These are phyloP conservation scores for Beauveria brongniartii DNA, from an alignment of 2,329 filamentous ascomycete genomes.

Conservation along the genomic window DNA sequence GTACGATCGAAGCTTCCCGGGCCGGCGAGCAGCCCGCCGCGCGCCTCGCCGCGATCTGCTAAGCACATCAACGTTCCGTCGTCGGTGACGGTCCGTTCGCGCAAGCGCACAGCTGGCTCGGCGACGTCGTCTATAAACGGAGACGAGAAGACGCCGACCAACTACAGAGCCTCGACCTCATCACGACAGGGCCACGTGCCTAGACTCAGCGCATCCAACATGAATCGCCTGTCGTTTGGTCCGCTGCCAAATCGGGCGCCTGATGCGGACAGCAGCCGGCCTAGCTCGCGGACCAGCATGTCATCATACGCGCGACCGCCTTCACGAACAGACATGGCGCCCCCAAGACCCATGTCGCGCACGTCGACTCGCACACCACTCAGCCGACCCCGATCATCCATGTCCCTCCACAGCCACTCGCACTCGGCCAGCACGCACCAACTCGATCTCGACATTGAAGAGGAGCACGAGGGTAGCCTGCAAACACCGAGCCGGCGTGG, in stretches of 20 bases:
- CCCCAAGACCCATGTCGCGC: constrained; percentile 56
- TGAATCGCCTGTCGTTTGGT: constrained; percentile 56
- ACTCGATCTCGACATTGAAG: constrained; percentile 40
- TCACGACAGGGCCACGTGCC: constrained; percentile 43
- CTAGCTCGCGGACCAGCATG: constrained; percentile 64
- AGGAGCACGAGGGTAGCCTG: constrained; percentile 32
- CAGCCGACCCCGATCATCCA: constrained; percentile 62
- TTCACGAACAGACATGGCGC: constrained; percentile 46
- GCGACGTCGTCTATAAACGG: constrained; percentile 40
- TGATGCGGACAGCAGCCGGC: constrained; percentile 43
- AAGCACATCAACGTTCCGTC: constrained; percentile 40
- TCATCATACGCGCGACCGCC: constrained; percentile 46
- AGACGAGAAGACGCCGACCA: constrained; percentile 44
- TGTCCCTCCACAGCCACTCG: constrained; percentile 53
- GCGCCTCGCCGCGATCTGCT: constrained; percentile 61
- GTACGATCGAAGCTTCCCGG: constrained; percentile 87
- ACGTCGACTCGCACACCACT: constrained; percentile 59
- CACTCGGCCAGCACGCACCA: constrained; percentile 51
- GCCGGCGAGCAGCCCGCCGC: constrained; percentile 68
- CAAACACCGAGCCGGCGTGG: constrained; percentile 49
- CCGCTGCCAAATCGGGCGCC: constrained; percentile 50
- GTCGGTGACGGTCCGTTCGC: constrained; percentile 57
- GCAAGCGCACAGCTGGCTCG: constrained; percentile 58
- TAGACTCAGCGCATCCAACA: constrained; percentile 53
- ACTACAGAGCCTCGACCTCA: constrained; percentile 28